Base-by-base conservation (phyloP, 108 stramenopile species). In the Cylindrotheca closterium region DNA sequence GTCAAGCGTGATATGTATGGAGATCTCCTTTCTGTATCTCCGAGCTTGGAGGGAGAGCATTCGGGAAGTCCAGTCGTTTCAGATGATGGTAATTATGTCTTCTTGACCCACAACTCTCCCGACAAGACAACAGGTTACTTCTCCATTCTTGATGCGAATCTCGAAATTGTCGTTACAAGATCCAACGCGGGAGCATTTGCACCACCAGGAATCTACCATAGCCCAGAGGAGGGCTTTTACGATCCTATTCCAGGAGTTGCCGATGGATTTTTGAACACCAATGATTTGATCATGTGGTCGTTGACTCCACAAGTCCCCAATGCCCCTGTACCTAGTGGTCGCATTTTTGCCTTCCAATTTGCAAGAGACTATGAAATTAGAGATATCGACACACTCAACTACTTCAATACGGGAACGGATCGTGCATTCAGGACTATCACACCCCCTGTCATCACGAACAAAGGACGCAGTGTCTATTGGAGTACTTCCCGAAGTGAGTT, bases 31-130 rank as follows among this genome's bases (percentile, higher is more conserved):
- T 79, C 68, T 68, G 58, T 61, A 3, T 79, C 78, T 21, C 55
- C 58, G 17, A 46, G 27, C 12, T 60, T 79, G 53, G 68, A 64
- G 15, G 78, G 78, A 23, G 53, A 61, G 30, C 30, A 54, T 47
- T 19, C 68, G 23, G 76, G 81, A 33, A 58, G 24, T 49, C 81
- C 81, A 42, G 53, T 70, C 30, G 60, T 75, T 46, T 65, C 69
- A 12, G 46, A 49, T 22, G 81, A 77, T 54, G 81, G 81, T 34
- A 19, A 33, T 23, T 71, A 78, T 47, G 64, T 82, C 21, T 77
- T 71, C 55, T 29, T 77, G n/a, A 82, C 72, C 10, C 73, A 73
- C 66, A 82, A 82, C 46, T 34, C 60, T 37, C 21, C 51, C 30
- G 21, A 34, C 27, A 23, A 28, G 18, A 48, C 55, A 4, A 55